Percentiles rank a stretch among this genome's conserved stretches.
phyloP scores from a whole-genome alignment of 495 filamentous ascomycete species.

The Pseudevernia furfuracea region DNA sequence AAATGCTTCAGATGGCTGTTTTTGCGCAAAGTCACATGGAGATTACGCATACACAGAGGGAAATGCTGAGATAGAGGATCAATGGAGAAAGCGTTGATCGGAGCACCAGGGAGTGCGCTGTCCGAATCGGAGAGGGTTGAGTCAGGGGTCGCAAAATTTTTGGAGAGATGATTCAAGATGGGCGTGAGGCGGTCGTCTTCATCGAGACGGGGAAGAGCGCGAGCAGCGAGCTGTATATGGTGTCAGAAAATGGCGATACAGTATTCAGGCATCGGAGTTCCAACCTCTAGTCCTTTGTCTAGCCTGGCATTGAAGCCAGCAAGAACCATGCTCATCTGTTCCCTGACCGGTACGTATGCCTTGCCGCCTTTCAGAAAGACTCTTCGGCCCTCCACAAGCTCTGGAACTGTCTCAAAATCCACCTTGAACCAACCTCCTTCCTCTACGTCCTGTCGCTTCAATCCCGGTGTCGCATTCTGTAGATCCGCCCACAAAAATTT shows the following conservation, averaged over 20 bases:
- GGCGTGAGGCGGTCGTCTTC: conserved; percentile 94
- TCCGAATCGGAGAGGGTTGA: conserved; percentile 60
- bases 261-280: conserved; percentile 1
- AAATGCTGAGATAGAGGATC: conserved; percentile 80
- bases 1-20: conserved; percentile 88
- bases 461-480: conserved; percentile 41
- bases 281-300: conserved; percentile 74
- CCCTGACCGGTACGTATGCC: conserved; percentile 82
- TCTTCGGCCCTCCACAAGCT: conserved; percentile 71
- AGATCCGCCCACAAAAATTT: conserved; percentile 47
- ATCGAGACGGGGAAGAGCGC: conserved; percentile 83
- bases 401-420: conserved; percentile 87
- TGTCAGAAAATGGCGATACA: conserved; percentile 22
- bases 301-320: conserved; percentile 73
- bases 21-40: conserved; percentile 75
- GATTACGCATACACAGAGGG: conserved; percentile 87
- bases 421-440: conserved; percentile 86
- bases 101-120: conserved; percentile 52
- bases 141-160: conserved; percentile 88
- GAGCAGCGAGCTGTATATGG: conserved; percentile 60
- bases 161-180: conserved; percentile 84
- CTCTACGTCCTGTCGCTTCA: conserved; percentile 57
- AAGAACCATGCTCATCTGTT: conserved; percentile 81
- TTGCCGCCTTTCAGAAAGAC: conserved; percentile 74
- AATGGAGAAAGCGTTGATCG: conserved; percentile 69